phyloP scores from a whole-genome alignment of 2,329 filamentous ascomycete genomes.

The Xylariaceae sp. region DNA sequence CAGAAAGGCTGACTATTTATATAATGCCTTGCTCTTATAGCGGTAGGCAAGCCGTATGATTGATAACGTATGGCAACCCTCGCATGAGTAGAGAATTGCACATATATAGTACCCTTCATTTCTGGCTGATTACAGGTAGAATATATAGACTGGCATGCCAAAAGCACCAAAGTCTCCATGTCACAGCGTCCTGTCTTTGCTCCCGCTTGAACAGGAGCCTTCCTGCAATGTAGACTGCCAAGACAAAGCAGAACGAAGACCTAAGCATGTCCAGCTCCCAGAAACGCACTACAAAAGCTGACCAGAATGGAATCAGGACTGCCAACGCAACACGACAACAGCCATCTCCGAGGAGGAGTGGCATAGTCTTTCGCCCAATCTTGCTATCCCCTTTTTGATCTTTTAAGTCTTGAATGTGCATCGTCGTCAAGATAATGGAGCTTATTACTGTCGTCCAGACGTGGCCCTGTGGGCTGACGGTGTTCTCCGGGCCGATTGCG shows the following conservation, averaged over 20 bases:
- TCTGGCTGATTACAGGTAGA: neutral
- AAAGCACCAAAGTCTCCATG: neutral
- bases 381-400: conserved; percentile 17
- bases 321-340: conserved; percentile 11
- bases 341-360: conserved; percentile 15
- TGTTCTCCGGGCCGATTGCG: conserved; percentile 9
- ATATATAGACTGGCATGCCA: neutral
- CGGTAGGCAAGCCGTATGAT: too few relatives aligned
- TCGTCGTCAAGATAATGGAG: conserved; percentile 18
- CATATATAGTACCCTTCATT: too few relatives aligned
- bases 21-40: too few relatives aligned
- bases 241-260: neutral
- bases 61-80: too few relatives aligned
- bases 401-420: conserved; percentile 20
- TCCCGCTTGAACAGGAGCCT: neutral
- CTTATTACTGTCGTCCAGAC: conserved; percentile 16
- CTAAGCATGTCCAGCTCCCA: conserved; percentile 5
- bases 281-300: conserved; percentile 9
- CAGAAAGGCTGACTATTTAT: too few relatives aligned
- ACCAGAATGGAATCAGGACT: conserved; percentile 13
- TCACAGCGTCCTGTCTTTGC: neutral
- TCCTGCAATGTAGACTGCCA: neutral
- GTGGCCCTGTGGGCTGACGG: conserved; percentile 10
- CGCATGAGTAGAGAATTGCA: too few relatives aligned
- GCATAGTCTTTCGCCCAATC: conserved; percentile 16